Percentiles rank a stretch among this genome's conserved stretches.
These are phyloP conservation scores for Elongisporangium undulatum DNA, from an alignment of 352 stramenopile genomes.

Conservation along the genomic window DNA sequence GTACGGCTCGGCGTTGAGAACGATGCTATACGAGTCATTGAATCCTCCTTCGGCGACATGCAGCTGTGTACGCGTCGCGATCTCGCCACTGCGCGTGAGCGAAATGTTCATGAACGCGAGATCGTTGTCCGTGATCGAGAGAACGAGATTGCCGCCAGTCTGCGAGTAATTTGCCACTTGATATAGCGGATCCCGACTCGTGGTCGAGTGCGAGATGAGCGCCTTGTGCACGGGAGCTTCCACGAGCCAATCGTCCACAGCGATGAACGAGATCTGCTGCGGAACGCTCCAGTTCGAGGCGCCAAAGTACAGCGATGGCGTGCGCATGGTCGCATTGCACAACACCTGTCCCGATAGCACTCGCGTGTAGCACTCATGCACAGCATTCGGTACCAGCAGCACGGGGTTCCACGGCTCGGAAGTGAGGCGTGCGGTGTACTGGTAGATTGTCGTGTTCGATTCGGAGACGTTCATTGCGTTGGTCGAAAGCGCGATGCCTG, in stretches of 20 bases:
- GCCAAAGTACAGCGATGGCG: conserved; percentile 42
- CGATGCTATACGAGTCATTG: conserved; percentile 67
- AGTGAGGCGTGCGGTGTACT: conserved; percentile 45
- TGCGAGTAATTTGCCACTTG: conserved; percentile 21
- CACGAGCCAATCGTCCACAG: conserved; percentile 59
- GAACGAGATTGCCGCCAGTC: conserved; percentile 16
- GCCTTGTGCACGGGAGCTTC: conserved; percentile 44
- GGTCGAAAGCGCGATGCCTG: conserved; percentile 48
- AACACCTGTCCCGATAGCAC: conserved; percentile 18
- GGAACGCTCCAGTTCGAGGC: conserved; percentile 57
- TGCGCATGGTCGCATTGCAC: conserved; percentile 61
- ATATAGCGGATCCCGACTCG: conserved; percentile 48
- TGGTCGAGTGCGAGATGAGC: conserved; percentile 42
- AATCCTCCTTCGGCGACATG: conserved; percentile 73
- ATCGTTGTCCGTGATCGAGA: conserved; percentile 67
- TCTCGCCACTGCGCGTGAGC: conserved; percentile 14
- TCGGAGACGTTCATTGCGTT: conserved; percentile 27
- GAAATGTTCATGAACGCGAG: conserved; percentile 60
- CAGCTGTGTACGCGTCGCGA: conserved; percentile 18
- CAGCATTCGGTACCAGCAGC: conserved; percentile 34
- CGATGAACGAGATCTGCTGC: conserved; percentile 50
- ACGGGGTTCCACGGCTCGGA: conserved; percentile 67
- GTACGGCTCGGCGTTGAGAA: conserved; percentile 59
- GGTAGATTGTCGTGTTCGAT: conserved; percentile 31
- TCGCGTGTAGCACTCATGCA: conserved; percentile 48